A percentile compares a stretch with the other conserved stretches of the same genome.
Evolutionary conservation across 2,329 filamentous ascomycete species (phyloP).

Genomic region (Aspergillus fumigatiaffinis): DNA sequence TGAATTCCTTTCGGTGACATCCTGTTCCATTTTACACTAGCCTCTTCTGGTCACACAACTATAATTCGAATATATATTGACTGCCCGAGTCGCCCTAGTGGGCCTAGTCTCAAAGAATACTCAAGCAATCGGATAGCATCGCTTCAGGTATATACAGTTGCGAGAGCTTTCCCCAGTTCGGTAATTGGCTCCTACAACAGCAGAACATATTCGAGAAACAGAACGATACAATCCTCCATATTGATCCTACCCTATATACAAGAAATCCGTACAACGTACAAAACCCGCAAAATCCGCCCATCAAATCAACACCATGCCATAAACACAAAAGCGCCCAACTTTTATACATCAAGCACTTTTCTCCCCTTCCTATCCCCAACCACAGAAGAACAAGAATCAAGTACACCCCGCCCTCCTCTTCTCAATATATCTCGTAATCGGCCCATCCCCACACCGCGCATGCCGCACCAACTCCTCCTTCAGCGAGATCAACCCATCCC

Average conservation of each 20-base stretch:
- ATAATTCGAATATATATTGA: no score
- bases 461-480: neutral
- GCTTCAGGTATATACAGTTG: no score
- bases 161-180: no score
- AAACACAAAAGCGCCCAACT: neutral
- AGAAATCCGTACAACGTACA: no score
- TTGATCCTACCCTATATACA: neutral
- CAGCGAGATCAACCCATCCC: neutral
- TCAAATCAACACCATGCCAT: neutral
- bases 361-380: no score
- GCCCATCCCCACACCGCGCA: neutral
- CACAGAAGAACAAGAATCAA: neutral
- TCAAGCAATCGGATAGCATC: no score
- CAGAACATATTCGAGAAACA: neutral
- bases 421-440: neutral
- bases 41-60: neutral
- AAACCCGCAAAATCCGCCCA: no score
- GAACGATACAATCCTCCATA: neutral
- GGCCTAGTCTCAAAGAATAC: no score
- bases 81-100: no score
- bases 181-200: no score
- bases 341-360: neutral
- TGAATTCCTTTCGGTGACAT: no score
- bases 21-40: neutral
- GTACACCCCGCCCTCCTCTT: neutral